Conservation (phyloP, 257 asterid genomes). For the Primulina huaijiensis region DNA sequence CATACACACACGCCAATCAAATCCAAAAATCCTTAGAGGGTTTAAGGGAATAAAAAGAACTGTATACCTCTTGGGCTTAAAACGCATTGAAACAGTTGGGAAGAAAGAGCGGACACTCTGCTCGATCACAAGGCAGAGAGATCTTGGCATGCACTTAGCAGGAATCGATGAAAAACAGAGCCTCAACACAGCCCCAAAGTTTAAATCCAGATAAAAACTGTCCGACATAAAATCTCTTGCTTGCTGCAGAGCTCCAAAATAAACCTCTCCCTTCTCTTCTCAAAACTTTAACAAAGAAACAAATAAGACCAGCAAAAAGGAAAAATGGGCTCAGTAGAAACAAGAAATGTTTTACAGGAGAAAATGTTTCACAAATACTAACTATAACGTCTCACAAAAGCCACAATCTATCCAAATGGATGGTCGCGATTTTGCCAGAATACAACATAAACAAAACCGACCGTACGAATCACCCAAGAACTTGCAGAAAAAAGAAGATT, state of each 20-base stretch:
- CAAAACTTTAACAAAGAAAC: not conserved
- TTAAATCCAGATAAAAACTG: conserved; percentile 38
- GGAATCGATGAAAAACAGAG: conserved; percentile 23
- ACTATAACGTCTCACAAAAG: too few species aligned
- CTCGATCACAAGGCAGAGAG: conserved; percentile 34
- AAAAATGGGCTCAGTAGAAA: conserved; percentile 20
- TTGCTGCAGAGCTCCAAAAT: conserved; percentile 16
- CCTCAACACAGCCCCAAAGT: conserved; percentile 36
- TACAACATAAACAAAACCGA: not conserved
- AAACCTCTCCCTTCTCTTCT: conserved; percentile 15
- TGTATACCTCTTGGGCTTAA: conserved; percentile 54
- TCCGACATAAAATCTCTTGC: conserved; percentile 45
- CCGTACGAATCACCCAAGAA: too few species aligned
- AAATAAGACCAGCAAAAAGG: not conserved
- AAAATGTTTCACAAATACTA: too few species aligned
- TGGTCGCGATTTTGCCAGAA: not conserved
- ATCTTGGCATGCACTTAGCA: conserved; percentile 30
- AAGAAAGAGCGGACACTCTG: conserved; percentile 27
- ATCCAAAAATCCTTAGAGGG: conserved; percentile 23
- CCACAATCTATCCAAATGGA: not conserved
- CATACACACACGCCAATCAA: not conserved
- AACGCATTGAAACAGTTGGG: conserved; percentile 48
- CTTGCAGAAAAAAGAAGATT: not conserved
- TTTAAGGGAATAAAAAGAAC: conserved; percentile 22
- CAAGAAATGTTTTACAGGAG: too few species aligned